A percentile compares a stretch with the other conserved stretches of the same genome.
These are phyloP conservation scores for Naganishia onofrii DNA, from an alignment of 768 basidiomycete species.

Conservation along the genomic window DNA sequence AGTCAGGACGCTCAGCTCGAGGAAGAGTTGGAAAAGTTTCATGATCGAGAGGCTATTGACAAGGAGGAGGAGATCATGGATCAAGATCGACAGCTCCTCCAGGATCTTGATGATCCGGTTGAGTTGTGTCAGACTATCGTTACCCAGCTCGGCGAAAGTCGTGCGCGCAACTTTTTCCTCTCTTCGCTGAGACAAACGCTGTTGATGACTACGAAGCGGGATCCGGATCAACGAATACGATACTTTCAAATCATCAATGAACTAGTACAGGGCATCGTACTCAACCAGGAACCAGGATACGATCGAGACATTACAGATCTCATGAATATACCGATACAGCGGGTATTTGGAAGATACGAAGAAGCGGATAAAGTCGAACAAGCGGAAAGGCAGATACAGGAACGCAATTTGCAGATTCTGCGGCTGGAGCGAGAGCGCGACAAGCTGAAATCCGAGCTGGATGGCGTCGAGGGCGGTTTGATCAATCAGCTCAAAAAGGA, in stretches of 20 bases:
- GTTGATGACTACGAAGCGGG: constrained; percentile 81
- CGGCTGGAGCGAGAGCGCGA: constrained; percentile 79
- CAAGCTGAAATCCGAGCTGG: constrained; percentile 72
- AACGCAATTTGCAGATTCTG: constrained; percentile 64
- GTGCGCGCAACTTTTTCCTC: constrained; percentile 77
- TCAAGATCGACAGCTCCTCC: constrained; percentile 64
- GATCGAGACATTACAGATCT: constrained; percentile 72
- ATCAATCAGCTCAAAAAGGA: constrained; percentile 71
- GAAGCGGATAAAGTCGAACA: constrained; percentile 78
- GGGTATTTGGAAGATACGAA: constrained; percentile 82
- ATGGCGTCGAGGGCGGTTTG: constrained; percentile 74
- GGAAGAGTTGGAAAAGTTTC: constrained; percentile 24
- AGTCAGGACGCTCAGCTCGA: constrained; percentile 7
- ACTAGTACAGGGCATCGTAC: constrained; percentile 81
- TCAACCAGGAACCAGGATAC: constrained; percentile 75
- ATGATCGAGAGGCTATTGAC: constrained; percentile 16
- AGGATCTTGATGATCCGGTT: constrained; percentile 72
- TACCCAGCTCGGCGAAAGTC: constrained; percentile 71
- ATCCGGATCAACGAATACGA: constrained; percentile 76
- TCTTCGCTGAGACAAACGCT: constrained; percentile 80
- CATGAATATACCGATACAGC: constrained; percentile 82
- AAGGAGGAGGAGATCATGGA: constrained; percentile 74
- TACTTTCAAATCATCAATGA: constrained; percentile 90
- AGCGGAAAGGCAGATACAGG: constrained; percentile 73
- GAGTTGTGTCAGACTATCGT: constrained; percentile 83